Evolutionary conservation across 768 basidiomycete species (phyloP), one percentile per base, ranked within the genome.

Genomic region (Hysterangium stoloniferum): DNA sequence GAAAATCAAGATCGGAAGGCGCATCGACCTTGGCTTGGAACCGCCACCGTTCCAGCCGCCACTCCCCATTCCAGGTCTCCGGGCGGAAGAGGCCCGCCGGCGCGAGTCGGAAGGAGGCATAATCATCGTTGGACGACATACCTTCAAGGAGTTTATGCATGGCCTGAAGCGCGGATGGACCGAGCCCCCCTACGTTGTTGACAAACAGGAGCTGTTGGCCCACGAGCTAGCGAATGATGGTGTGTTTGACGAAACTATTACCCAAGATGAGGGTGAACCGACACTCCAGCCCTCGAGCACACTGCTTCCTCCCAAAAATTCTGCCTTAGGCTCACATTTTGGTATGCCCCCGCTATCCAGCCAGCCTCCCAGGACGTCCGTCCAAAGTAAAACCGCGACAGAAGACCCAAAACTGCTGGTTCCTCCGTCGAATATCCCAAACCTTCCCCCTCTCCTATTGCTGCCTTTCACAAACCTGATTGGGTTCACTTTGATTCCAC

Each of bases 101-200:
- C 74, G 77, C 17, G 80, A 84, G 54, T 70, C 89, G 7, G 78
- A 82, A n/a, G 93, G 93, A 11, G 95, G 94, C 1, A 74, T 82
- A 34, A 74, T 96, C 51, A 70, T 99, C 51, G 65, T 99, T 27
- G 96, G 96, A 3, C 79, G 96, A 44, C 80, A 87, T 31, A 86
- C 90, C 0, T 76, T 95, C 67, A 99, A 97, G 69, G 96, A 99
- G 68, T 98, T 88, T 64, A 79, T 97, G 79, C 75, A 81, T 48
- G 96, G 95, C 2, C 62, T 97, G 35, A 79, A 76, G 61, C 73
- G 77, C 48, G 96, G 96, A 2, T 99, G 89, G 87, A 79, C 83
- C 17, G 81, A 82, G 25, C 72, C 79, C 1, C 64, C 90, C 28
- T 75, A 82, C 41, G 75, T 77, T 45, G 68, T 84, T 47, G 86